Base-by-base conservation (phyloP, 164 flowering plant genomes). In the Umbellularia californica region DNA sequence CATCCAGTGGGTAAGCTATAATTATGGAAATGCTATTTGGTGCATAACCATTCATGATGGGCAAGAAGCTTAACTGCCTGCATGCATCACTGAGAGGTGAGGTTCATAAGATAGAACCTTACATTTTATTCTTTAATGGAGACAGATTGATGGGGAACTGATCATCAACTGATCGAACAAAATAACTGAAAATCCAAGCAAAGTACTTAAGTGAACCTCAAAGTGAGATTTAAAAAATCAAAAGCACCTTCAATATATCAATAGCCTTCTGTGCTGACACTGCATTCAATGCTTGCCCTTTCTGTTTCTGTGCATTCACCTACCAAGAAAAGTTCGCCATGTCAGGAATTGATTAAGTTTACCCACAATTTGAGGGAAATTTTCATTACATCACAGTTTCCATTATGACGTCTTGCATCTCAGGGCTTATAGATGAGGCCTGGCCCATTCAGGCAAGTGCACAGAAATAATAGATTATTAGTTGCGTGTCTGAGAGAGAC, bases 281-380 rank as follows among this genome's bases (percentile, higher is more conserved):
- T 17, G 93, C 87, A 83, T 89, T 78, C 51, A 84, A 74, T 66
- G 89, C 85, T 79, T 91, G 94, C 50, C 93, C 99, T 83, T 94
- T 94, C 82, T 92, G 95, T 84, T 91, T 96, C 72, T 94, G 97
- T 24, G 97, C 97, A 85, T 84, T 89, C 83, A 84, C 80, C 98
- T 93, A 82, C 50, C 69, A 50, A 70, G 6, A 74, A 47, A 72
- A 55, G 25, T 14, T 20, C 20, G n/a, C 58, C 58, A 65, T 24
- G 60, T 66, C n/a, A 65, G 50, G 35, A 58, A 22, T 15, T 35
- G 15, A 55, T 20, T 41, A 41, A 3, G 30, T 2, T 14, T 14
- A 27, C 13, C 17, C 41, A 66, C 50, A 28, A 30, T 17, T 64
- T 24, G n/a, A 33, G 12, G 47, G 12, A 23, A 17, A 65, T 65